Base-by-base conservation (phyloP, 371 early-diverging fungal genomes). In the Mucor sp. region DNA sequence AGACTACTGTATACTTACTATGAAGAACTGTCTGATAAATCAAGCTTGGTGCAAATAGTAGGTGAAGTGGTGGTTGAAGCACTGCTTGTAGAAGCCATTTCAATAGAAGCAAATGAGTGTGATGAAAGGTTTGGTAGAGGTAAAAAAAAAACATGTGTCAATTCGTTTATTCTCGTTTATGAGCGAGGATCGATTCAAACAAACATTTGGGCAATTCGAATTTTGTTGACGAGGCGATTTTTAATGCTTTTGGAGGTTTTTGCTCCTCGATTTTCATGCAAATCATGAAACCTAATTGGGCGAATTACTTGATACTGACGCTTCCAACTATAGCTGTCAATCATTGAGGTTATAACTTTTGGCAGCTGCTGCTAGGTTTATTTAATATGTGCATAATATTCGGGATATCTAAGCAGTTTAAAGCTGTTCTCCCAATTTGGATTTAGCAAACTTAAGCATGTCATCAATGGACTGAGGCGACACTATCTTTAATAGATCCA, bases 1-100 rank as follows among this genome's bases (percentile, higher is more conserved):
- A 7, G 8, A 11, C 8, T 6, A n/a, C n/a, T n/a, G n/a, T n/a
- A 21, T 23, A 60, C 70, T 70, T 63, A 72, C 72, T 58, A 65
- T 14, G 61, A 61, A 35, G 65, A 27, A 33, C 57, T 65, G 60
- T 72, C 65, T 12, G 72, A 72, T 43, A 72, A 37, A 61, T 72
- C 72, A 9, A 68, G 17, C 30, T 50, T 59, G 3, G 66, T 53
- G 25, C 53, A 39, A 14, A 60, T 25, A 14, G 65, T 48, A 25
- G 53, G 53, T 25, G 37, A 21, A 27, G 17, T 44, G 6, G 21
- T 9, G 1, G n/a, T 3, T 1, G n/a, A 27, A 25, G 53, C 11
- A 30, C 30, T 25, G 2, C 37, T 35, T 35, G n/a, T 21, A 15
- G 44, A 43, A n/a, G 58, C 23, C 48, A 58, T 59, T 5, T 17